Evolutionary conservation across 192 early-diverging fungal species (phyloP), one percentile per base, ranked within the genome.

Genomic region (Chytriomyces confervae): DNA sequence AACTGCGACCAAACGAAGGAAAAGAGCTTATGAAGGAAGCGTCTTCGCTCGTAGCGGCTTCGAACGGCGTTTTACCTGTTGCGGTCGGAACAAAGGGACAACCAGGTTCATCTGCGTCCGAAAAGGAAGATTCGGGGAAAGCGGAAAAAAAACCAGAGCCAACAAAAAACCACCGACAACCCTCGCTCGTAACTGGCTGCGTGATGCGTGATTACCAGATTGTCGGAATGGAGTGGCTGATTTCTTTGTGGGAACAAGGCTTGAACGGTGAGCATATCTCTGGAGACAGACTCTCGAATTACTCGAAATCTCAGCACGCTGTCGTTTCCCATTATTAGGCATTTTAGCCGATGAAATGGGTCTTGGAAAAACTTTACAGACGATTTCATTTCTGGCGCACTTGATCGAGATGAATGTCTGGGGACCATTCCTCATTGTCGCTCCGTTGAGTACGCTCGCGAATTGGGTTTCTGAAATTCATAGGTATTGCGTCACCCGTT

Each of bases 281-380:
- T 27, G 53, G 53, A 57, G 20, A 57, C 16, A 3, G 13, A 57
- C 20, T 57, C 3, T 13, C 20, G 53, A 13, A n/a, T 57, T 20
- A n/a, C 53, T 57, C 53, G 53, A 65, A 16, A 16, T 24, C 16
- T 20, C 27, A 11, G 1, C 11, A 27, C 63, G 13, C 0, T 23
- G 18, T 60, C 69, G 36, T 43, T 13, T 65, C 63, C 63, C 11
- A 3, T 29, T 23, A 65, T 65, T 61, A 61, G 23, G 23, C 23
- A 98, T 98, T 77, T 79, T 98, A 50, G 96, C 94, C 7, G 97
- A 98, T 83, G 95, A 97, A 69, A 96, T 97, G 96, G 96, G 95
- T 53, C 84, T 96, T 18, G 95, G 94, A 69, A 95, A 96, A 90
- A 97, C 97, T 0, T 82, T 99, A 47, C 97, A 99, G 85, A 95